Base-by-base conservation (phyloP, 495 filamentous ascomycete species). In the Penicillium tannophilum region DNA sequence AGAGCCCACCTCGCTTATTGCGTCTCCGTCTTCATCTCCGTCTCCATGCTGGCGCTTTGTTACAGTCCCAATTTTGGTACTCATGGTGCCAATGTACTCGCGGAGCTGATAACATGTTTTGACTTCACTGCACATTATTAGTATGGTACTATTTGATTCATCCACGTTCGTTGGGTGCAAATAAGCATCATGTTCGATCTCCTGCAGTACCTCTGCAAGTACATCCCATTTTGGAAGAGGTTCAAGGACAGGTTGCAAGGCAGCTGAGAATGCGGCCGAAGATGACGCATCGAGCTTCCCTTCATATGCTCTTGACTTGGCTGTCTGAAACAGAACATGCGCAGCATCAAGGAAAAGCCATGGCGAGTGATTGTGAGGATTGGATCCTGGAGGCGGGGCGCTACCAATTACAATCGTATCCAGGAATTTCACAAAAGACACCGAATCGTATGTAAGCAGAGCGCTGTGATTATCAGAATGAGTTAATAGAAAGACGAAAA, bases 301-400 rank as follows among this genome's bases (percentile, higher is more conserved):
- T 35, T 88, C 82, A 65, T 96, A 98, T n/a, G 96, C 93, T 56
- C 94, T 82, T 23, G 88, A 83, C 68, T 92, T 97, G 0, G 94
- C 92, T 11, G 91, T 92, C 50, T 90, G 89, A 57, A 98, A 98
- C 4, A 98, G 91, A 35, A 89, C 92, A 72, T 97, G 90, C 4
- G 94, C 94, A 23, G 93, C 92, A 72, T 98, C 94, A 14, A 97
- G 84, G 66, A 97, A 98, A 10, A 98, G 82, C 94, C 94, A 98
- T 1, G 94, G 94, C 3, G 93, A 93, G 62, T 97, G 91, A 30
- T 86, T 92, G 68, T 95, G 89, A 56, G 86, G 86, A 20, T 88
- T 96, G 6, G 91, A 90, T 0, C 93, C 93, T 45, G 93, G 90
- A 20, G 91, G 88, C 2, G 94, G 93, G 56, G 89, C 86, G 69